Base-by-base conservation (phyloP, 2,329 filamentous ascomycete genomes). In the Cytospora chrysosperma region DNA sequence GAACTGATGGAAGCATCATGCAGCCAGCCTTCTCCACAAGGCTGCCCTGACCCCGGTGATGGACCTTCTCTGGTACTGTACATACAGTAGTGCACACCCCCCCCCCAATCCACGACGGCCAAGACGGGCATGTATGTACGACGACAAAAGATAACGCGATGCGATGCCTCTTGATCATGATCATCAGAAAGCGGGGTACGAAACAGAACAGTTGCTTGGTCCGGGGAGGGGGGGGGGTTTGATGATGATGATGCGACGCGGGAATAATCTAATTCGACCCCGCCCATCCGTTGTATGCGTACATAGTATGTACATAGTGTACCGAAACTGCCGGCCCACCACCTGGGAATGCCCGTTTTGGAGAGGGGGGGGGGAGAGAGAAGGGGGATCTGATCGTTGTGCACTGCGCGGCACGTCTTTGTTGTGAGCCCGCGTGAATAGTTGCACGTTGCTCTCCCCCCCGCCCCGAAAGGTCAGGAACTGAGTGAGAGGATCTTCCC, bases 191-290 rank as follows among this genome's bases (percentile, higher is more conserved):
- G 34, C 34, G 10, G 34, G 34, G 34, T 37, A 37, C 34, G 34
- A 37, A 17, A 37, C 34, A 37, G 34, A 9, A 12, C n/a, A n/a
- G n/a, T n/a, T 37, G 34, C 34, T 37, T 17, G 4, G 34, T 53
- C 58, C 34, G 49, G 32, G 57, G 57, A 32, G 57, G 57, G 47
- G 32, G 52, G 26, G n/a, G n/a, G n/a, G n/a, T n/a, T n/a, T n/a
- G n/a, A n/a, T n/a, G n/a, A n/a, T n/a, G n/a, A 49, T 61, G 58
- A 61, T 61, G 58, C 58, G 50, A 49, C n/a, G 26, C 27, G 8
- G 30, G 30, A 10, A 32, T 34, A 26, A 51, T 47, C 13, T 49
- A 37, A n/a, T 55, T 17, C 34, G 58, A 55, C 51, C 34, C 34
- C 34, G 34, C 34, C 50, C 30, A 21, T 32, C 24, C 49, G 28